A percentile compares a stretch with the other conserved stretches of the same genome.
phyloP scores from a whole-genome alignment of 2,329 filamentous ascomycete species.

The Sporothrix pseudoabietina region DNA sequence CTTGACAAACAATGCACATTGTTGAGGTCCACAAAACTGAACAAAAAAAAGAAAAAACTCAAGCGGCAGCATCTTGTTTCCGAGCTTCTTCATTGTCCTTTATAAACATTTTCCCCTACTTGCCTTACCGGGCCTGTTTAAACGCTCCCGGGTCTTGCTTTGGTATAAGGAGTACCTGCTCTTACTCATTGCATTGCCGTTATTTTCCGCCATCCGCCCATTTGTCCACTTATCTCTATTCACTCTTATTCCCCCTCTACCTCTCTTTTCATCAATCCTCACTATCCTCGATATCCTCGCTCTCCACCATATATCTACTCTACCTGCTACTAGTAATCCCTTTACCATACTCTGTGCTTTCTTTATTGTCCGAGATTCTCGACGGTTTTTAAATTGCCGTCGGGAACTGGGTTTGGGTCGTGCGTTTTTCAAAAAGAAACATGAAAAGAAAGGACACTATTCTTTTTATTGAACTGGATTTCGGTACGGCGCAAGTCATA shows the following conservation, averaged over 20 bases:
- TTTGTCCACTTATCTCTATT: not conserved
- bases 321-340: constrained; percentile 1
- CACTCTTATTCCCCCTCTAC: not conserved
- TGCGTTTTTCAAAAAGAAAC: constrained; percentile 21
- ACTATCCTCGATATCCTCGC: not conserved
- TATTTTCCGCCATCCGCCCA: not conserved
- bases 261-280: not conserved
- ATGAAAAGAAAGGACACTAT: not conserved
- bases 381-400: not conserved
- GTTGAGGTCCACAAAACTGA: not conserved
- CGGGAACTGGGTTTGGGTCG: constrained; percentile 12
- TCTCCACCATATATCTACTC: not conserved
- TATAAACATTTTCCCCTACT: not conserved
- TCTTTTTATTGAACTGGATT: constrained; percentile 29
- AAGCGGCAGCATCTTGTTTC: constrained; percentile 4
- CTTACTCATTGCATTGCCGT: constrained; percentile 14
- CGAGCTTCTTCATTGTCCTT: constrained; percentile 6
- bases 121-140: constrained; percentile 17
- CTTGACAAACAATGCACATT: not conserved
- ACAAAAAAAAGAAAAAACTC: not conserved
- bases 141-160: constrained; percentile 16
- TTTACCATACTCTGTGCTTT: not conserved
- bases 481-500: constrained; percentile 33
- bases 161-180: constrained; percentile 21
- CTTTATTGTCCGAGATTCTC: not conserved